Base-by-base conservation (phyloP, 106 monocot species). In the Alisma plantagoaquatica region DNA sequence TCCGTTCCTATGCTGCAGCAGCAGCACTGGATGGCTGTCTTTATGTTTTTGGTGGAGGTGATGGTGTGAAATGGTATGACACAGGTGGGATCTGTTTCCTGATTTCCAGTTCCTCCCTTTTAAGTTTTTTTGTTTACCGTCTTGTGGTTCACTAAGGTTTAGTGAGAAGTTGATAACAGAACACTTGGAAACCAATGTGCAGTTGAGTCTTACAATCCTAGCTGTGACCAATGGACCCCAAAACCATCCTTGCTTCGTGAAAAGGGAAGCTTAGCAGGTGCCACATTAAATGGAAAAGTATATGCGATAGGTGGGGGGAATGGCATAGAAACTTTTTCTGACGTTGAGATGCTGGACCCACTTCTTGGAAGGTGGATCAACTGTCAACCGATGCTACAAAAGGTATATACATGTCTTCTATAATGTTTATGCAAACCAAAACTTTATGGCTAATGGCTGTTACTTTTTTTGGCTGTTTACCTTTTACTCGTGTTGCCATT, bases 321-420 rank as follows among this genome's bases (percentile, higher is more conserved):
- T 70, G 83, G 72, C 26, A 10, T 6, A 10, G 63, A 70, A 1
- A 41, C 59, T 61, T 80, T 83, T 33, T 63, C 87, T 27, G 75
- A 80, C 48, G 78, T 93, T 51, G 93, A 93, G 68, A 80, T 93
- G 72, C 72, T 87, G 60, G 83, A 87, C 74, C 87, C 93, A 51
- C 48, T 56, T 31, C 57, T 83, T 30, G 87, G 77, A 18, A 73
- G 43, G 30, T 93, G 93, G 93, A 69, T 87, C 11, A 33, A 70
- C 28, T 38, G 30, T 31, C 71, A 62, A 43, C 54, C 79, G 23
- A 83, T 94, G 93, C 56, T 78, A 65, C 59, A 84, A 55, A 75
- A 65, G 82, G 83, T 77, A 65, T 35, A 10, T n/a, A n/a, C n/a
- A n/a, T n/a, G n/a, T n/a, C n/a, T n/a, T n/a, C n/a, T 17, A 57